Evolutionary conservation across 192 early-diverging fungal genomes (phyloP).

Genomic region (Gorgonomyces haynaldii): DNA sequence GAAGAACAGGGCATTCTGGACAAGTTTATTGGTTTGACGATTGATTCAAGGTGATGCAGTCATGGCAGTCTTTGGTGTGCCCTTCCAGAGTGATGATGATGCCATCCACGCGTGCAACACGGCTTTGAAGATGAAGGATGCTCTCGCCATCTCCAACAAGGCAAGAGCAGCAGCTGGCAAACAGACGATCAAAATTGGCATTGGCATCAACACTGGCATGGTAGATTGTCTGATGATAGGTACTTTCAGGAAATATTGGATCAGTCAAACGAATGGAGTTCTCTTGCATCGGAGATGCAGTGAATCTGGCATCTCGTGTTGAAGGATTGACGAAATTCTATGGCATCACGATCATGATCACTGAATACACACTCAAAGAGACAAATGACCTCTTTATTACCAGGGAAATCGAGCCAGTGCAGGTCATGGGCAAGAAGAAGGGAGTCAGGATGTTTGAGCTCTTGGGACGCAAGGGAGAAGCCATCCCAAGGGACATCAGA

Average conservation of each 20-base stretch:
- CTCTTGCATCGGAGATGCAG: constrained; percentile 42
- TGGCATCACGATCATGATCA: constrained; percentile 32
- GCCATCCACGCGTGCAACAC: constrained; percentile 40
- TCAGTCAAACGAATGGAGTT: constrained; percentile 43
- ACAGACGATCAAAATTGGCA: constrained; percentile 33
- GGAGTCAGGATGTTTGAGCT: constrained; percentile 33
- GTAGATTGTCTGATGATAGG: constrained; percentile 24
- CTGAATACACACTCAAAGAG: constrained; percentile 31
- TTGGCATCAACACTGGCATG: constrained; percentile 45
- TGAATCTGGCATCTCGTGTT: constrained; percentile 36
- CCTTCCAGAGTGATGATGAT: constrained; percentile 35
- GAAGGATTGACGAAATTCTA: constrained; percentile 44
- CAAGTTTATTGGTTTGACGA: constrained; percentile 34
- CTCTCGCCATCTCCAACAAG: constrained; percentile 25
- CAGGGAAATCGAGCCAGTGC: constrained; percentile 33
- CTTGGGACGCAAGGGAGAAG: constrained; percentile 25
- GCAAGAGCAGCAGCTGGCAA: constrained; percentile 12
- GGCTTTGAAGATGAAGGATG: constrained; percentile 36
- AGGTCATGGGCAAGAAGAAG: constrained; percentile 31
- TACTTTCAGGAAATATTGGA: constrained; percentile 43
- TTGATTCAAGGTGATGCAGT: constrained; percentile 31
- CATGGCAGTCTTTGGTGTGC: constrained; percentile 48
- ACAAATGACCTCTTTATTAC: constrained; percentile 26
- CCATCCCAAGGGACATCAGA: constrained; percentile 7
- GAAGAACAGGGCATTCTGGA: constrained; percentile 44